These are phyloP conservation scores for Colletotrichum tofieldiae DNA, from an alignment of 2,329 filamentous ascomycete species.

Conservation along the genomic window DNA sequence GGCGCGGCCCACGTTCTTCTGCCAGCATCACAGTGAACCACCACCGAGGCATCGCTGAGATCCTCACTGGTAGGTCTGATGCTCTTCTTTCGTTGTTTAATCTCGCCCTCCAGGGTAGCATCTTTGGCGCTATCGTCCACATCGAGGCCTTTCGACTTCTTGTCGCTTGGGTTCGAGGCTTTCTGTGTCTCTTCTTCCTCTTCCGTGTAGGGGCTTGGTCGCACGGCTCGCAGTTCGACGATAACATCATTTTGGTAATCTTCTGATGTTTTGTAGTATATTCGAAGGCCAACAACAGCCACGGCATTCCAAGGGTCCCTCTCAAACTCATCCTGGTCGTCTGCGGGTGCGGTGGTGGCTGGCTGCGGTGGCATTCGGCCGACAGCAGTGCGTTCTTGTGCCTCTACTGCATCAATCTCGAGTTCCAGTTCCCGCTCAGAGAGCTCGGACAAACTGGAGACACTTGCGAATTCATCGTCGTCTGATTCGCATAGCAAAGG, in stretches of 20 bases:
- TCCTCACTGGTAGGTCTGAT: slow-evolving; percentile 46
- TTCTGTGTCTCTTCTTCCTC: slow-evolving; percentile 34
- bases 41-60: slow-evolving; percentile 7
- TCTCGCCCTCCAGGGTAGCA: slow-evolving; percentile 56
- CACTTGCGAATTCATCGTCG: slow-evolving; percentile 48
- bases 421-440: slow-evolving; percentile 58
- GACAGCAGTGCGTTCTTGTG: slow-evolving; percentile 43
- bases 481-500: slow-evolving; percentile 44
- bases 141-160: slow-evolving; percentile 55
- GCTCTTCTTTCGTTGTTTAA: slow-evolving; percentile 54
- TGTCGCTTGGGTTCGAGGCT: slow-evolving; percentile 44
- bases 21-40: background rate
- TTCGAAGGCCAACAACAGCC: slow-evolving; percentile 66
- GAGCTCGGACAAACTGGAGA: slow-evolving; percentile 57
- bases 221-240: slow-evolving; percentile 58
- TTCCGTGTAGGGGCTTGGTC: slow-evolving; percentile 54
- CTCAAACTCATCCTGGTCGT: slow-evolving; percentile 69
- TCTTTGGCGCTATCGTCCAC: slow-evolving; percentile 64
- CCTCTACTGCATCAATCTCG: slow-evolving; percentile 29
- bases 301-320: slow-evolving; percentile 70
- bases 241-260: slow-evolving; percentile 52
- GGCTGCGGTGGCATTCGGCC: slow-evolving; percentile 32
- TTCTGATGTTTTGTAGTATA: slow-evolving; percentile 65
- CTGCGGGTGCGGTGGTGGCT: slow-evolving; percentile 47
- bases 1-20: background rate